phyloP scores from a whole-genome alignment of 805 yeast genomes.

The Teunomyces cretensis region DNA sequence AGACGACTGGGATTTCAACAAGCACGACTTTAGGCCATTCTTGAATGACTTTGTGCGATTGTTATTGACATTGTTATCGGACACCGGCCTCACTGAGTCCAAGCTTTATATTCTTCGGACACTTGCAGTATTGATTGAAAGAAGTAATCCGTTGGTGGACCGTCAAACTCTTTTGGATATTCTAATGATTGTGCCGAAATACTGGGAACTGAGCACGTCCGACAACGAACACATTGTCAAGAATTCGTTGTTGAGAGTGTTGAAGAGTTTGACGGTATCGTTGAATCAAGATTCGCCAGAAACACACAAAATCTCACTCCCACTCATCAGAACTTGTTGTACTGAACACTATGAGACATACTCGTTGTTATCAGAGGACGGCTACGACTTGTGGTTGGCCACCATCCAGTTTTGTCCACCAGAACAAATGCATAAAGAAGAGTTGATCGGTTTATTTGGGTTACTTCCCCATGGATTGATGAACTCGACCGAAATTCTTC shows the following conservation, averaged over 20 bases:
- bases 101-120: constrained; percentile 73
- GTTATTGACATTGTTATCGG: constrained; percentile 50
- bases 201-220: constrained; percentile 64
- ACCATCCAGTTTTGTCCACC: constrained; percentile 61
- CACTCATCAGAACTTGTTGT: constrained; percentile 66
- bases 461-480: constrained; percentile 58
- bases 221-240: constrained; percentile 37
- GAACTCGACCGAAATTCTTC: constrained; percentile 72
- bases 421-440: constrained; percentile 27
- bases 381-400: constrained; percentile 79
- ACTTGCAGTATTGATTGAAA: constrained; percentile 58
- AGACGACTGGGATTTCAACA: constrained; percentile 85
- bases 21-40: constrained; percentile 65
- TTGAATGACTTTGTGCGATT: constrained; percentile 50
- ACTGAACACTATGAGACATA: constrained; percentile 36
- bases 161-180: constrained; percentile 50
- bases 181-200: constrained; percentile 57
- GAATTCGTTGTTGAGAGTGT: constrained; percentile 47
- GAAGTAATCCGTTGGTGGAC: constrained; percentile 64
- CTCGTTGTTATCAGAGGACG: constrained; percentile 78
- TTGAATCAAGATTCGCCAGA: constrained; percentile 51
- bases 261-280: constrained; percentile 56
- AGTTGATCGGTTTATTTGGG: constrained; percentile 47
- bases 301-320: constrained; percentile 57
- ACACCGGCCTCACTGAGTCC: constrained; percentile 65